Evolutionary conservation across 129 eudicot genomes (phyloP).

Genomic region (Calendula officinalis): DNA sequence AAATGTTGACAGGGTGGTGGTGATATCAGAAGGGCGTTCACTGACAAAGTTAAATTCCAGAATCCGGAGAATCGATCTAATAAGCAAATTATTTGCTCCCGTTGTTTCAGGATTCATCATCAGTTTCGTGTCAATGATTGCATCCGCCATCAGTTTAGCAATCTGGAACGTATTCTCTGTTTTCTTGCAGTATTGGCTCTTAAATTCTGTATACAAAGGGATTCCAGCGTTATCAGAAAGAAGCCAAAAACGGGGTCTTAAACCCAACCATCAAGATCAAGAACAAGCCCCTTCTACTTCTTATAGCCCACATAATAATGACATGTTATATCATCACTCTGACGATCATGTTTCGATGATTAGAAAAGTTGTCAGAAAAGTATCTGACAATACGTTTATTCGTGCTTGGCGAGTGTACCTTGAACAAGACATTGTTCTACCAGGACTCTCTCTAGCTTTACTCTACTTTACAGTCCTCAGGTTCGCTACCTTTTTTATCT

Average conservation of each 20-base stretch:
- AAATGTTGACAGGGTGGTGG: constrained; percentile 71
- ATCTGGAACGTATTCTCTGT: constrained; percentile 70
- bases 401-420: constrained; percentile 76
- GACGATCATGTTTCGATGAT: constrained; percentile 20
- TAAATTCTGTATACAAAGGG: constrained; percentile 72
- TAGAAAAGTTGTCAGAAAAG: constrained; percentile 24
- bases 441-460: constrained; percentile 83
- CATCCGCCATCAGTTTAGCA: constrained; percentile 66
- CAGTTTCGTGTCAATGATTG: constrained; percentile 76
- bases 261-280: constrained; percentile 19
- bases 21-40: constrained; percentile 80
- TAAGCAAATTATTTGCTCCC: constrained; percentile 77
- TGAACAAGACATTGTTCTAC: constrained; percentile 78
- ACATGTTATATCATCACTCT: constrained; percentile 1
- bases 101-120: constrained; percentile 80
- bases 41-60: constrained; percentile 70
- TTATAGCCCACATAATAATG: constrained; percentile 12
- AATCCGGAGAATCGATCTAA: constrained; percentile 79
- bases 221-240: constrained; percentile 65
- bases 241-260: constrained; percentile 35
- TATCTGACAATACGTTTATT: constrained; percentile 40
- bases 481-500: constrained; percentile 19
- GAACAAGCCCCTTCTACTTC: constrained; percentile 42
- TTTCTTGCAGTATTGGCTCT: constrained; percentile 78
- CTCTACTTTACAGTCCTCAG: constrained; percentile 88